A percentile compares a stretch with the other conserved stretches of the same genome.
Evolutionary conservation across 371 early-diverging fungal species (phyloP).

Genomic region (Syncephalastrum sp.): DNA sequence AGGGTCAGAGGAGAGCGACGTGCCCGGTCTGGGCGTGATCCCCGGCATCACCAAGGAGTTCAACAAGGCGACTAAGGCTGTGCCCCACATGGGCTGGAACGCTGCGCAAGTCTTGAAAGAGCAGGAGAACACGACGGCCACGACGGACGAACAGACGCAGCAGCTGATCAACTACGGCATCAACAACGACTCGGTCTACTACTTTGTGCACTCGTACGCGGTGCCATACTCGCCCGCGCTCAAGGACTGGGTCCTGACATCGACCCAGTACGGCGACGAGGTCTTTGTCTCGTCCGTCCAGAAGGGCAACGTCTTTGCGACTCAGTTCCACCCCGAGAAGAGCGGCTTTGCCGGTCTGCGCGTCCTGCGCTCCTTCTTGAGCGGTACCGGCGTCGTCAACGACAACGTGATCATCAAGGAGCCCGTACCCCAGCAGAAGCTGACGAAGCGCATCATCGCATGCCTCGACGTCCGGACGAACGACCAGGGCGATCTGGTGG

Average conservation of each 20-base stretch:
- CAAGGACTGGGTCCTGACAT: conserved; percentile 68
- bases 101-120: conserved; percentile 51
- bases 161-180: conserved; percentile 41
- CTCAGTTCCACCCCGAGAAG: conserved; percentile 99
- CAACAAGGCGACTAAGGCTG: conserved; percentile 68
- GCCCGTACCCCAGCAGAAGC: conserved; percentile 48
- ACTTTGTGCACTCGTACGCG: conserved; percentile 97
- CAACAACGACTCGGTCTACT: conserved; percentile 65
- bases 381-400: conserved; percentile 42
- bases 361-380: conserved; percentile 80
- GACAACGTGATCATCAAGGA: conserved; percentile 25
- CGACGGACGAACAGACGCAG: conserved; percentile 16
- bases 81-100: conserved; percentile 99
- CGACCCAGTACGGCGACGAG: conserved; percentile 88
- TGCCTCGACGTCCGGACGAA: conserved; percentile 97
- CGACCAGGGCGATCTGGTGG: conserved; percentile 94
- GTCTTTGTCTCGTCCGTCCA: conserved; percentile 82
- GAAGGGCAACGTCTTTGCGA: conserved; percentile 87
- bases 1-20: conserved; percentile 84
- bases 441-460: conserved; percentile 92
- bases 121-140: conserved; percentile 1
- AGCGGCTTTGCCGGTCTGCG: conserved; percentile 87
- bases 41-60: conserved; percentile 74
- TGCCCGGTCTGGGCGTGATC: conserved; percentile 86
- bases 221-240: conserved; percentile 59